Evolutionary conservation across 345 rosid genomes (phyloP).

Genomic region (Stellera chamaejasme): DNA sequence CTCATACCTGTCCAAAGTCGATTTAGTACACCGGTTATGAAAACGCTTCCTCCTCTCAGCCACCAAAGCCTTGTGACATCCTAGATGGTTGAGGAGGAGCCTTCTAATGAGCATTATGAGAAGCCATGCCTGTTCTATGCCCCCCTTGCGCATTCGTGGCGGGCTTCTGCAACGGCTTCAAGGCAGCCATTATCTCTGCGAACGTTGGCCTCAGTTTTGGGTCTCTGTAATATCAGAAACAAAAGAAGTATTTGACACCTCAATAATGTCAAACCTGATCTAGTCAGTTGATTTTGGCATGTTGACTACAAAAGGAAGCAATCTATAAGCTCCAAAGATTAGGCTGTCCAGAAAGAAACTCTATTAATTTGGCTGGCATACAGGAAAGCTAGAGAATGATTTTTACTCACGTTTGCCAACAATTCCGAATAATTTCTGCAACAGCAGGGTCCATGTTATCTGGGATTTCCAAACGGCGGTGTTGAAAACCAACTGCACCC

Average conservation of each 20-base stretch:
- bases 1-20: no score
- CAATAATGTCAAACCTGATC: slow-evolving; percentile 10
- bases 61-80: slow-evolving; percentile 16
- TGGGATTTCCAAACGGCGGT: slow-evolving; percentile 84
- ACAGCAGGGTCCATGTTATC: slow-evolving; percentile 50
- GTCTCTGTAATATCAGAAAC: slow-evolving; percentile 37
- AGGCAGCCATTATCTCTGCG: slow-evolving; percentile 74
- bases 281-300: no score
- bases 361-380: not conserved
- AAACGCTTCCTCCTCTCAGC: slow-evolving; percentile 1
- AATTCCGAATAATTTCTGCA: slow-evolving; percentile 66
- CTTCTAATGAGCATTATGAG: slow-evolving; percentile 17
- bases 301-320: no score
- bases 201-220: slow-evolving; percentile 85
- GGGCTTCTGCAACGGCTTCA: slow-evolving; percentile 87
- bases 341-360: not conserved
- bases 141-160: slow-evolving; percentile 29
- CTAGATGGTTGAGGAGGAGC: slow-evolving; percentile 16
- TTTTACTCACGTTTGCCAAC: slow-evolving; percentile 90
- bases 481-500: slow-evolving; percentile 97
- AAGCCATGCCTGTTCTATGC: slow-evolving; percentile 29
- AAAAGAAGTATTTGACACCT: not conserved
- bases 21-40: no score
- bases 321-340: no score
- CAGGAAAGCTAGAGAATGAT: not conserved